A percentile compares a stretch with the other conserved stretches of the same genome.
Evolutionary conservation across 1,139 yeast species (phyloP).

Genomic region (Candida albicans): DNA sequence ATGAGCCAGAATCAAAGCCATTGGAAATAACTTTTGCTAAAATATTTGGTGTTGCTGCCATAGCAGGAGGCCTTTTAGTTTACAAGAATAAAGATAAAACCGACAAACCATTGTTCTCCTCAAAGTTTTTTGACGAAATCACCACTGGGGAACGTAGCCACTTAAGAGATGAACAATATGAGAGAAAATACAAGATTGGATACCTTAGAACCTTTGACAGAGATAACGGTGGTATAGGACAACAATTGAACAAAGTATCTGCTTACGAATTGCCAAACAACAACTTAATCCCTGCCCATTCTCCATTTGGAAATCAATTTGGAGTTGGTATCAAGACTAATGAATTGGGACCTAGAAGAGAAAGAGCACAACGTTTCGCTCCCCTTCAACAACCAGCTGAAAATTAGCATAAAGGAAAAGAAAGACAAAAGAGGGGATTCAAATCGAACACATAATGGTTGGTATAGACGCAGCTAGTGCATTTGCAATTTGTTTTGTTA

Average conservation of each 20-base stretch:
- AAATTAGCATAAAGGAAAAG: neutral
- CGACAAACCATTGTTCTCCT: conserved; percentile 40
- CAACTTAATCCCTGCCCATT: conserved; percentile 44
- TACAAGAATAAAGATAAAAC: conserved; percentile 38
- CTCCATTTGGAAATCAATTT: conserved; percentile 42
- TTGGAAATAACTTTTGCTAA: conserved; percentile 22
- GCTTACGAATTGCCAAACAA: conserved; percentile 33
- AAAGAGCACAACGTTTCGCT: conserved; percentile 43
- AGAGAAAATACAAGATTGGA: conserved; percentile 42
- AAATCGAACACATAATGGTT: no score
- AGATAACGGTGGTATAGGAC: conserved; percentile 52
- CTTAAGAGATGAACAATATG: conserved; percentile 40
- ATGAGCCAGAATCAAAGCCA: conserved; percentile 27
- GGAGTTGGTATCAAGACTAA: conserved; percentile 50
- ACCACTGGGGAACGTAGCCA: conserved; percentile 37
- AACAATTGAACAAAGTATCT: conserved; percentile 37
- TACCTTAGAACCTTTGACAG: conserved; percentile 44
- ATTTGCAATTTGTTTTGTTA: neutral
- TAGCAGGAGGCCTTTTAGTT: conserved; percentile 39
- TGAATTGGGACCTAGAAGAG: conserved; percentile 49
- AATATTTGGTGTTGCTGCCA: conserved; percentile 26
- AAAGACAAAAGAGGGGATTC: no score
- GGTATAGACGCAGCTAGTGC: neutral
- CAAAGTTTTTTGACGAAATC: conserved; percentile 36
- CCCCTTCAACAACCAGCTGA: conserved; percentile 21